These are phyloP conservation scores for Pseudocercospora crystallina DNA, from an alignment of 2,329 filamentous ascomycete genomes.

Conservation along the genomic window DNA sequence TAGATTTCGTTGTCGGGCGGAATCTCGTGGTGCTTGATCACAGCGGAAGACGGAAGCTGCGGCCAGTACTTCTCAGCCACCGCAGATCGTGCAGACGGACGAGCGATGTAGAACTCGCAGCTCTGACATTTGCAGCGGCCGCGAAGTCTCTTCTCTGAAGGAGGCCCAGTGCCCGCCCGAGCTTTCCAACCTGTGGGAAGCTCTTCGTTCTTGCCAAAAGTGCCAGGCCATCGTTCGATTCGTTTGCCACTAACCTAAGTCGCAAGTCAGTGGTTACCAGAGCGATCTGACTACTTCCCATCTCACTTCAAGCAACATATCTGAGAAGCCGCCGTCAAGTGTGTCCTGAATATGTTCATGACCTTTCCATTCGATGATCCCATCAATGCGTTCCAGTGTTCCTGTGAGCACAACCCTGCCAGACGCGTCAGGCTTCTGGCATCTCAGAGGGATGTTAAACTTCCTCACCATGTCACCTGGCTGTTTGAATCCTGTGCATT, in stretches of 20 bases:
- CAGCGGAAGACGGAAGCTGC: constrained; percentile 46
- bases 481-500: constrained; percentile 24
- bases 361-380: constrained; percentile 29
- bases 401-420: constrained; percentile 34
- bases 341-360: constrained; percentile 39
- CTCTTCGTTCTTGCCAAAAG: constrained; percentile 17
- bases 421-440: no score
- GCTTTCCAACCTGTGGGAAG: constrained; percentile 28
- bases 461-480: neutral
- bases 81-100: constrained; percentile 51
- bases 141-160: constrained; percentile 34
- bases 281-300: constrained; percentile 28
- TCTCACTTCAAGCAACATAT: constrained; percentile 32
- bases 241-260: constrained; percentile 14
- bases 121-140: constrained; percentile 57
- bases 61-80: constrained; percentile 51
- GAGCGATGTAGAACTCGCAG: constrained; percentile 58
- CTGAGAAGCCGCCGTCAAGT: constrained; percentile 39
- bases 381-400: constrained; percentile 34
- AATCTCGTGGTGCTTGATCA: constrained; percentile 46
- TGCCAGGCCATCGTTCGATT: constrained; percentile 30
- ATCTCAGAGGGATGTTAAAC: no score
- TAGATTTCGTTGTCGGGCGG: constrained; percentile 54
- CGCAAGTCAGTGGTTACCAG: constrained; percentile 26
- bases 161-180: constrained; percentile 3